phyloP scores from a whole-genome alignment of 495 filamentous ascomycete genomes.

The Trichoderma virens region DNA sequence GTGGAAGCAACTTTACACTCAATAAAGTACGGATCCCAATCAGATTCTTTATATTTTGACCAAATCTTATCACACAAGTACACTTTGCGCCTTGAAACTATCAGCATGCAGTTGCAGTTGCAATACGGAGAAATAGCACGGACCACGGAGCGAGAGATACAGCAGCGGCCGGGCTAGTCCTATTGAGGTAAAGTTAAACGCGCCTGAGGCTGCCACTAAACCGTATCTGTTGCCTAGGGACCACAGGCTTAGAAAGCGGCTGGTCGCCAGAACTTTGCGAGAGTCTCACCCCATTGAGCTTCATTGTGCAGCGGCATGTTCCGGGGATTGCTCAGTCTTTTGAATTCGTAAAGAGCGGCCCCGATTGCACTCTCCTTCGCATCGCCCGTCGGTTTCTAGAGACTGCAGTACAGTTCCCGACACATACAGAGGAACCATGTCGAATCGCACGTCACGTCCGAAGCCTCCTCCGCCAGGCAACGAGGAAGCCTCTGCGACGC shows the following conservation, averaged over 20 bases:
- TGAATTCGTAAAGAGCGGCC: neutral
- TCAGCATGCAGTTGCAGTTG: no score
- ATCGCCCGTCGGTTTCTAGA: neutral
- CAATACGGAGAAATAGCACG: neutral
- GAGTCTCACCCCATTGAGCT: neutral
- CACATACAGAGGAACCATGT: neutral
- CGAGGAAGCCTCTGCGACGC: conserved; percentile 74
- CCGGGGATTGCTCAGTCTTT: neutral
- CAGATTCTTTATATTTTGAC: no score
- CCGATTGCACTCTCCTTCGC: neutral
- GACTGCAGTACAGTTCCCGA: neutral
- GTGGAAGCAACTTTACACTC: no score
- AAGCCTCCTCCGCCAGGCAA: conserved; percentile 69
- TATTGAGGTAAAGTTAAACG: neutral
- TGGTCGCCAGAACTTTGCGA: neutral
- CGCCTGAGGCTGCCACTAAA: neutral
- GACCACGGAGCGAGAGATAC: neutral
- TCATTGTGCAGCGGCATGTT: neutral
- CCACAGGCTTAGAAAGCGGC: no score
- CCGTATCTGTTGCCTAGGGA: neutral
- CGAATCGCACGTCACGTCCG: conserved; percentile 52
- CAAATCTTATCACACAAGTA: no score
- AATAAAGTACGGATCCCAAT: no score
- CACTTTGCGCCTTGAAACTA: no score
- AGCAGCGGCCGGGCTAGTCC: neutral